Percentiles rank a stretch among this genome's conserved stretches.
Evolutionary conservation across 176 grass and related monocot species (phyloP).

Genomic region (Oryza glumipatula): DNA sequence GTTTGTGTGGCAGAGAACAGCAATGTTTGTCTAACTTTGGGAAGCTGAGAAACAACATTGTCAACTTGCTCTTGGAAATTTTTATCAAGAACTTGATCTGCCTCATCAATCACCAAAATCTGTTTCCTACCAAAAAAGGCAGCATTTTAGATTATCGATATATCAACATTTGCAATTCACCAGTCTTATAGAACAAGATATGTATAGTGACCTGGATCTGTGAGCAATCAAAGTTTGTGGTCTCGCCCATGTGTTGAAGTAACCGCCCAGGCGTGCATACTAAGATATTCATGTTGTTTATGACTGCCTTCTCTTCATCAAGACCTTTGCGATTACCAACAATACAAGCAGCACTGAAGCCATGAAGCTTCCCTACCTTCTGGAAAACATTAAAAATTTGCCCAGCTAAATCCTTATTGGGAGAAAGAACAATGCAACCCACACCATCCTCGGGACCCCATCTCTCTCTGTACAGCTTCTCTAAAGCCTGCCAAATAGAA

Average conservation of each 20-base stretch:
- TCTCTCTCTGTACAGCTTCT: slow-evolving; percentile 80
- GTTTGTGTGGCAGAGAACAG: slow-evolving; percentile 96
- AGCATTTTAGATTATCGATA: slow-evolving; percentile 31
- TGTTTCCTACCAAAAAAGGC: slow-evolving; percentile 49
- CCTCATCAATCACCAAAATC: slow-evolving; percentile 95
- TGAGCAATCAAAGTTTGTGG: slow-evolving; percentile 81
- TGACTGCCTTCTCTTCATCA: slow-evolving; percentile 65
- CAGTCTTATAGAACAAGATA: slow-evolving; percentile 24
- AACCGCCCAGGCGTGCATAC: slow-evolving; percentile 90
- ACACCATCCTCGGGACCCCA: slow-evolving; percentile 75
- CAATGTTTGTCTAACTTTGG: slow-evolving; percentile 77
- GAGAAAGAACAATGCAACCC: slow-evolving; percentile 83
- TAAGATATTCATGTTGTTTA: slow-evolving; percentile 82
- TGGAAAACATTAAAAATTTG: slow-evolving; percentile 81
- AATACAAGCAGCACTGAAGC: slow-evolving; percentile 66
- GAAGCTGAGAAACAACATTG: slow-evolving; percentile 74
- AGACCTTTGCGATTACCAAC: slow-evolving; percentile 83
- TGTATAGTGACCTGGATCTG: slow-evolving; percentile 75
- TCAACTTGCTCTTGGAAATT: slow-evolving; percentile 75
- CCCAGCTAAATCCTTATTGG: slow-evolving; percentile 80
- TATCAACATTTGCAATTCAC: slow-evolving; percentile 1
- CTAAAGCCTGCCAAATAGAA: slow-evolving; percentile 59
- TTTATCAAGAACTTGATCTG: slow-evolving; percentile 88
- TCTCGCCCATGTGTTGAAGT: slow-evolving; percentile 91
- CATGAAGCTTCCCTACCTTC: slow-evolving; percentile 57